Evolutionary conservation across 2,329 filamentous ascomycete genomes (phyloP), one percentile per base, ranked within the genome.

Genomic region (Drechslerella dactyloides): DNA sequence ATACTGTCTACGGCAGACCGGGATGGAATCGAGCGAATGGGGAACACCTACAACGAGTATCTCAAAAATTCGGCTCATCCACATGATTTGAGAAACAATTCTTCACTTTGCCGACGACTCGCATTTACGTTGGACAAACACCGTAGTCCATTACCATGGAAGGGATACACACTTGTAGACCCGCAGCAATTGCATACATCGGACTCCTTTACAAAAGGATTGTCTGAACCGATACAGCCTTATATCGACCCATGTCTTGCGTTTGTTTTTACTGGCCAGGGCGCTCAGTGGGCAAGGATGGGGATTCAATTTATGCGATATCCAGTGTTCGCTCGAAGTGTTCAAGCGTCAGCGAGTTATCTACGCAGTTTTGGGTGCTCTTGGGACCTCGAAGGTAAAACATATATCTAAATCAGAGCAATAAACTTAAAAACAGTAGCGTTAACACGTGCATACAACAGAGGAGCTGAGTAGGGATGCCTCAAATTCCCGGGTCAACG

Each of bases 261-360:
- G 2, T 46, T 65, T 35, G 61, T 81, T 33, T 83, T 83, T 74
- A 83, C 81, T 0, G 82, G 82, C 1, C 82, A 83, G 65, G 82
- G 82, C 1, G 81, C 81, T 0, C 82, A 83, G 55, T 83, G 81
- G 78, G 74, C 76, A 40, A 77, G 76, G 0, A 83, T 83, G 81
- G 81, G 79, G 2, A 75, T 76, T 0, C 79, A 81, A 62, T 76
- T 66, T 19, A 35, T 66, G 54, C 17, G 23, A 15, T 66, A 54
- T 17, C 35, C 56, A 13, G 48, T 55, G n/a, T 66, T 66, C n/a
- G 54, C 55, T 11, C 17, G n/a, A 19, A 66, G 62, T 37, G 59
- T 66, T n/a, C 33, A 33, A 1, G 33, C 17, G 10, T 66, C 62
- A 1, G 10, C 46, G 2, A 23, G 44, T 13, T 66, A 66, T 48